Conservation (phyloP, 176 grass and related monocot species). For the Rhynchospora pubera region DNA sequence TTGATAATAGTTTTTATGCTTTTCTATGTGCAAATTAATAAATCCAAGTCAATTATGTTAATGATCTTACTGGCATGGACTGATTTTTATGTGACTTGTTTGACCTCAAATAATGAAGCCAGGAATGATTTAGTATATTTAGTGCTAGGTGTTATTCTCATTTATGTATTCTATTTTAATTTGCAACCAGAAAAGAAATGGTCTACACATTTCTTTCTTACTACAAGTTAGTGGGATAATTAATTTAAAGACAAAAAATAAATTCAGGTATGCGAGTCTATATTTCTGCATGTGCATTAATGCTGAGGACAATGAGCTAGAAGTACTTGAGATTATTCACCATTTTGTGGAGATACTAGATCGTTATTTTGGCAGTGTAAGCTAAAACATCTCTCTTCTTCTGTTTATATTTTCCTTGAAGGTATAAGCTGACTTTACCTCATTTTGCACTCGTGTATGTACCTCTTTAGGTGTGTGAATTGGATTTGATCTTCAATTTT, state of each 20-base stretch:
- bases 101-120: neutral
- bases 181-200: neutral
- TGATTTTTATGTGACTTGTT: neutral
- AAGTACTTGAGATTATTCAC: conserved; percentile 96
- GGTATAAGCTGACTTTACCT: neutral
- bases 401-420: neutral
- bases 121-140: neutral
- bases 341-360: conserved; percentile 97
- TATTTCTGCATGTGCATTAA: conserved; percentile 99
- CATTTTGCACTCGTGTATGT: neutral
- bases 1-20: neutral
- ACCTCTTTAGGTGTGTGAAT: conserved; percentile 73
- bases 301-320: conserved; percentile 88
- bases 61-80: neutral
- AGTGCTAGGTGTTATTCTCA: neutral
- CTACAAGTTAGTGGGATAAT: conserved; percentile 8
- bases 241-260: neutral
- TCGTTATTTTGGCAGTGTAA: conserved; percentile 97
- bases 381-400: conserved; percentile 21
- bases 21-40: neutral
- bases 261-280: conserved; percentile 86
- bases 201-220: conserved; percentile 23
- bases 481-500: conserved; percentile 99
- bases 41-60: neutral
- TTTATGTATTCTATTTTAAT: neutral